These are phyloP conservation scores for Wickerhamomyces alni DNA, from an alignment of 805 yeast species.

Conservation along the genomic window DNA sequence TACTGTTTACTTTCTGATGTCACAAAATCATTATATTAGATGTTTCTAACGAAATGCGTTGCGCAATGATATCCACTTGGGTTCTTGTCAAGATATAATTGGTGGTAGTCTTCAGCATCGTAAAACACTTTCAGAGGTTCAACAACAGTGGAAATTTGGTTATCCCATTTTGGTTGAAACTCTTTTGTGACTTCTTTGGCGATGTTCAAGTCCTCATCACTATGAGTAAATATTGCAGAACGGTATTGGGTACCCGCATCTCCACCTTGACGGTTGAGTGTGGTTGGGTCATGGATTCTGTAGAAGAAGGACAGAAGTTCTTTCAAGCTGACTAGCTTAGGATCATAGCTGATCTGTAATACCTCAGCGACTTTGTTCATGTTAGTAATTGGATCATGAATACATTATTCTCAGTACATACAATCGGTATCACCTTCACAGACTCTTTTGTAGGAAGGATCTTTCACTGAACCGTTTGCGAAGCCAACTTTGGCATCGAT, in stretches of 20 bases:
- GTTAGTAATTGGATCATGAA: too few relatives aligned
- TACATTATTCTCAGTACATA: too few relatives aligned
- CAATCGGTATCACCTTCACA: slow-evolving; percentile 65
- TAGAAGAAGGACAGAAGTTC: slow-evolving; percentile 80
- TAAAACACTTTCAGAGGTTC: slow-evolving; percentile 66
- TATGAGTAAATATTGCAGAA: slow-evolving; percentile 68
- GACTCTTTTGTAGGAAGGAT: slow-evolving; percentile 66
- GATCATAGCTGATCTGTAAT: slow-evolving; percentile 78
- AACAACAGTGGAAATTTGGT: slow-evolving; percentile 63
- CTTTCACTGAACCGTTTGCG: slow-evolving; percentile 61
- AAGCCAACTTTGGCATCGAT: slow-evolving; percentile 83
- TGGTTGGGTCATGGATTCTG: slow-evolving; percentile 92
- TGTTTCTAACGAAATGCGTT: slow-evolving; percentile 68
- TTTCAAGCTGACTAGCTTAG: slow-evolving; percentile 47
- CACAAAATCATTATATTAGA: too few relatives aligned
- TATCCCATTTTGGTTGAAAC: slow-evolving; percentile 65
- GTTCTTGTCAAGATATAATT: slow-evolving; percentile 51
- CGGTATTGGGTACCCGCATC: slow-evolving; percentile 89
- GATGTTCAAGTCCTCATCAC: slow-evolving; percentile 37
- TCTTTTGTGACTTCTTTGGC: slow-evolving; percentile 43
- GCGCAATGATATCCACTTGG: slow-evolving; percentile 46
- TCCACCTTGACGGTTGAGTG: slow-evolving; percentile 76
- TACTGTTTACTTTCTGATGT: too few relatives aligned
- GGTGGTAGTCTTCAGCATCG: slow-evolving; percentile 97
- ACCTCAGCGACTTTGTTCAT: slow-evolving; percentile 62